Evolutionary conservation across 1,284 basidiomycete species (phyloP), one percentile per base, ranked within the genome.

Genomic region (Coriolopsis trogii): DNA sequence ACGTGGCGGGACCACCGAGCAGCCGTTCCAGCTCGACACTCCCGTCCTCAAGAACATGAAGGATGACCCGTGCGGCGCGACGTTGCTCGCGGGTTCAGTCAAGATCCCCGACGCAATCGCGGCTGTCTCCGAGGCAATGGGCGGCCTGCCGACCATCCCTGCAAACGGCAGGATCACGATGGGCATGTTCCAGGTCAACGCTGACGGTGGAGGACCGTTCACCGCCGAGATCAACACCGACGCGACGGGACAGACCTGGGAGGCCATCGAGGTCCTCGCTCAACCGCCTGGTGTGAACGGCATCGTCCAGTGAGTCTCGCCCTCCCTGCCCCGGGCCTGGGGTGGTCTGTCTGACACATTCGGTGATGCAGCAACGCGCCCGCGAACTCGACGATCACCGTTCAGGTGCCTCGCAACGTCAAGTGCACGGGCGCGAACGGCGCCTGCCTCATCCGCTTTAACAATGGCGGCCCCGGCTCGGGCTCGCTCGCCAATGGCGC

Each of bases 1-100:
- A 13, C 49, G 49, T 7, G 41, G 42, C 23, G 49, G 49, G 16
- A 51, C 49, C 43, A 46, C 43, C 29, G 49, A 51, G 43, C 49
- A 51, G 49, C 49, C 49, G n/a, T 51, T 51, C 49, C 49, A 51
- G 49, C 42, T 51, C 31, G 49, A 51, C 25, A 51, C 49, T 0
- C 49, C 49, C 25, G 49, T 51, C 20, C 12, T 51, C 37, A 51
- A 51, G 49, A 39, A 51, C 38, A 26, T 30, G 28, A 30, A 30
- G 28, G 28, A 30, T 13, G 49, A 51, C 42, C 49, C 49, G 20
- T 51, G 49, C 43, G 49, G 49, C 15, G 43, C 49, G 10, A 51
- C 49, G 16, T 38, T 51, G 6, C 42, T 51, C 31, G 43, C 43
- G 26, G 49, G 49, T 20, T 51, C 49, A 13, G 38, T 51, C 49